These are phyloP conservation scores for Fusarium annulatum DNA, from an alignment of 2,329 filamentous ascomycete genomes.

Conservation along the genomic window DNA sequence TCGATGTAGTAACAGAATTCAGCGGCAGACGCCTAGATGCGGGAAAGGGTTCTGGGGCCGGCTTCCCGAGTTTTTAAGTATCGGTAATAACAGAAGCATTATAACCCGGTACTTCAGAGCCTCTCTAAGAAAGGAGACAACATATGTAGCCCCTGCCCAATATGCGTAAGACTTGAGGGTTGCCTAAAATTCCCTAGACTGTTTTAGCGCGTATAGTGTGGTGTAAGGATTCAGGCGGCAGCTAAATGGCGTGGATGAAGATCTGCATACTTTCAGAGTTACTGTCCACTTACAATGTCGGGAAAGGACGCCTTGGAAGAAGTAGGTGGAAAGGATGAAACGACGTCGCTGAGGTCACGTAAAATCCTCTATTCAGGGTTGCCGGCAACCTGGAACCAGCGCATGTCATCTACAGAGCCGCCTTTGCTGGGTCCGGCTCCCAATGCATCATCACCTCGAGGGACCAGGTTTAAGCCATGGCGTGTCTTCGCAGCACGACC, in stretches of 20 bases:
- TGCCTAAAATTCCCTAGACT: background rate
- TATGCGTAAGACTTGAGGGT: fast-evolving
- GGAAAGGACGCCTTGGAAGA: too few species aligned
- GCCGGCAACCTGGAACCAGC: too few species aligned
- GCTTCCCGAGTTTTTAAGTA: too few species aligned
- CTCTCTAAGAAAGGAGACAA: fast-evolving
- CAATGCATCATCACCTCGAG: fast-evolving
- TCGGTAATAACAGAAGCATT: background rate
- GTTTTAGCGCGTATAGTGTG: fast-evolving
- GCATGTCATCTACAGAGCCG: too few species aligned
- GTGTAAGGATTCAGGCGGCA: fast-evolving
- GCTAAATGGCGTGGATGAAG: fast-evolving
- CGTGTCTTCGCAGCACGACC: too few species aligned
- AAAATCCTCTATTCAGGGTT: too few species aligned
- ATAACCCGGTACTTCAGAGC: background rate
- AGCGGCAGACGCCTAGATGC: too few species aligned
- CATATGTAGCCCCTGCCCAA: fast-evolving
- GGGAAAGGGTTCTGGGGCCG: too few species aligned
- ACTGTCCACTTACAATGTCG: fast-evolving
- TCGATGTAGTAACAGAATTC: too few species aligned
- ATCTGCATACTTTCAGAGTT: background rate
- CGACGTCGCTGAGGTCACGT: background rate
- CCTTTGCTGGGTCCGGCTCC: too few species aligned
- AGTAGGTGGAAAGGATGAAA: background rate
- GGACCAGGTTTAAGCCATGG: too few species aligned